Conservation (phyloP, 2,329 filamentous ascomycete genomes). For the Alternaria arborescens region DNA sequence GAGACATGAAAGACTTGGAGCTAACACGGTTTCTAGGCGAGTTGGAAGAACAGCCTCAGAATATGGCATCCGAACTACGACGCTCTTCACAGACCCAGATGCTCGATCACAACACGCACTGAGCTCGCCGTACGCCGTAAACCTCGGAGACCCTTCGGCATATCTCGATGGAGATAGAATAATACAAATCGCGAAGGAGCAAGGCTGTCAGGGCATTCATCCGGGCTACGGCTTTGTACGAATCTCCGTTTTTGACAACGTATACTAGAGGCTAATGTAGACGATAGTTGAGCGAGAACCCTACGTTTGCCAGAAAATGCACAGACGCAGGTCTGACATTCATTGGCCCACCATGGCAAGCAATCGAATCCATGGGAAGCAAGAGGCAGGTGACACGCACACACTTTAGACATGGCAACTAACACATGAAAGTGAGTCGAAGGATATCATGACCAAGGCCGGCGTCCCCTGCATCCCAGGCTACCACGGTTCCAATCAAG, state of each 20-base stretch:
- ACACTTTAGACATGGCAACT: constrained; percentile 2
- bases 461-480: constrained; percentile 96
- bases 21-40: constrained; percentile 59
- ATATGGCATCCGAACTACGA: constrained; percentile 91
- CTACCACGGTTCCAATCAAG: constrained; percentile 89
- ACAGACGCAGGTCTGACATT: constrained; percentile 91
- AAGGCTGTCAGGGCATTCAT: constrained; percentile 90
- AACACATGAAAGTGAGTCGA: constrained; percentile 67
- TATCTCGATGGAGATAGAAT: constrained; percentile 96
- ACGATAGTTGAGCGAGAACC: constrained; percentile 80
- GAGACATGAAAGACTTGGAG: not conserved
- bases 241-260: not conserved
- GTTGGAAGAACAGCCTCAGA: constrained; percentile 87
- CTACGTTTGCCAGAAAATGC: constrained; percentile 86
- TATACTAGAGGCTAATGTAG: constrained; percentile 18
- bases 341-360: constrained; percentile 85
- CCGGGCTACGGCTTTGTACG: constrained; percentile 88
- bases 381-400: constrained; percentile 67
- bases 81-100: constrained; percentile 93
- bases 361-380: constrained; percentile 85
- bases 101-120: constrained; percentile 86
- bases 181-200: constrained; percentile 83
- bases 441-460: constrained; percentile 96
- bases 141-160: constrained; percentile 81
- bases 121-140: constrained; percentile 82